Evolutionary conservation across 768 basidiomycete genomes (phyloP).

Genomic region (Astraeus odoratus): DNA sequence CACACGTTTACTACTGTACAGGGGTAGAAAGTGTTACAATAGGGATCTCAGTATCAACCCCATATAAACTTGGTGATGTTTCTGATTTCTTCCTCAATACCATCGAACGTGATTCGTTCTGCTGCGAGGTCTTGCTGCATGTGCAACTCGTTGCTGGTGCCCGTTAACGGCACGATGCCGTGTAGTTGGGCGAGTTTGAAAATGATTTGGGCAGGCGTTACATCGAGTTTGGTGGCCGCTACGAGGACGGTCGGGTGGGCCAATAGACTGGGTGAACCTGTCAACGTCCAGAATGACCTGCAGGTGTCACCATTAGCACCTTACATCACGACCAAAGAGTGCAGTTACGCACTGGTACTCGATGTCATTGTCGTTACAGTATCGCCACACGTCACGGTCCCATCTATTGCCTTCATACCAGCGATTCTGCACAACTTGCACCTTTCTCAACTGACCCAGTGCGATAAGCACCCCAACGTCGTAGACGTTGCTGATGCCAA

Average conservation of each 20-base stretch:
- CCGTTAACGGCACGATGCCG: constrained; percentile 67
- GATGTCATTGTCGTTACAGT: constrained; percentile 56
- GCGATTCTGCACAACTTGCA: constrained; percentile 76
- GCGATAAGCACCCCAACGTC: constrained; percentile 49
- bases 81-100: constrained; percentile 20
- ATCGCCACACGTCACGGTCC: constrained; percentile 58
- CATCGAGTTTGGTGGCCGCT: constrained; percentile 39
- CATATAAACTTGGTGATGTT: constrained; percentile 24
- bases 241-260: constrained; percentile 37
- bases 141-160: constrained; percentile 61
- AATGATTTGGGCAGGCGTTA: constrained; percentile 59
- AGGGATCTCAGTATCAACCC: constrained; percentile 12
- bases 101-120: constrained; percentile 30
- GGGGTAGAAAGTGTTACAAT: not conserved
- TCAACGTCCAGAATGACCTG: constrained; percentile 85
- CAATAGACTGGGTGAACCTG: constrained; percentile 65
- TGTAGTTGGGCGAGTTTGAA: constrained; percentile 63
- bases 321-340: not conserved
- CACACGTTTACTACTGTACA: not conserved
- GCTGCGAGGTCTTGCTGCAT: constrained; percentile 59
- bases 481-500: constrained; percentile 77
- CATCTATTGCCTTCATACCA: constrained; percentile 81
- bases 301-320: not conserved
- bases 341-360: constrained; percentile 73
- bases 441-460: constrained; percentile 45